phyloP scores from a whole-genome alignment of 768 basidiomycete species.

The Gymnopilus junonius region DNA sequence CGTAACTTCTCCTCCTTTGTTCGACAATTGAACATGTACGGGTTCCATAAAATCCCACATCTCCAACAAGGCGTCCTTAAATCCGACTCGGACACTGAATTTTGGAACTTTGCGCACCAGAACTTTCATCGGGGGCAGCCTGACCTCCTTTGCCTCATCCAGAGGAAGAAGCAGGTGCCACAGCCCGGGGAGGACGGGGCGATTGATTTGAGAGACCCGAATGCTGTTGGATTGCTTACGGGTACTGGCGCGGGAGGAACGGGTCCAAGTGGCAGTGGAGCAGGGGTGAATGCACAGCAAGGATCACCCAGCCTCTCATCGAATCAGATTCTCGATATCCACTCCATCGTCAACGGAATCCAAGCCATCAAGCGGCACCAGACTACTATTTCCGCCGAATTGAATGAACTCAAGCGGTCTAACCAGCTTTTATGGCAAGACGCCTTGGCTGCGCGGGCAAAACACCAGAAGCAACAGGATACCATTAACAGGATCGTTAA shows the following conservation, averaged over 20 bases:
- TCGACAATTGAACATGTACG: slow-evolving; percentile 95
- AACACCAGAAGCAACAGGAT: slow-evolving; percentile 92
- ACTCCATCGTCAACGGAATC: slow-evolving; percentile 81
- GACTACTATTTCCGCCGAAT: slow-evolving; percentile 85
- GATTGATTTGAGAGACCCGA: slow-evolving; percentile 37
- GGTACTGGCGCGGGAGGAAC: slow-evolving; percentile 8
- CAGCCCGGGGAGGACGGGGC: slow-evolving; percentile 40
- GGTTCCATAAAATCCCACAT: slow-evolving; percentile 94
- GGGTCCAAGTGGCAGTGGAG: neutral
- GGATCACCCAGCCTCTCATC: slow-evolving; percentile 33
- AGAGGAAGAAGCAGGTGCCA: slow-evolving; percentile 76
- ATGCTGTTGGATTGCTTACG: slow-evolving; percentile 9
- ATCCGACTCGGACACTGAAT: slow-evolving; percentile 78
- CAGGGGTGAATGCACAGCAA: slow-evolving; percentile 8
- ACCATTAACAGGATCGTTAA: slow-evolving; percentile 95
- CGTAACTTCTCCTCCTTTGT: slow-evolving; percentile 94
- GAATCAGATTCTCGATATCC: slow-evolving; percentile 72
- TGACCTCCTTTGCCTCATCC: slow-evolving; percentile 85
- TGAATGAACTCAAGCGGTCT: slow-evolving; percentile 85
- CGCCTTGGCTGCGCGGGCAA: slow-evolving; percentile 73
- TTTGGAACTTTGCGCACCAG: slow-evolving; percentile 91
- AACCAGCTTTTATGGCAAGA: slow-evolving; percentile 96
- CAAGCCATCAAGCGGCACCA: slow-evolving; percentile 91
- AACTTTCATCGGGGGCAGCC: slow-evolving; percentile 90
- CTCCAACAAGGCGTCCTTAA: slow-evolving; percentile 93